Conservation (phyloP, 2,329 filamentous ascomycete species). For the Aureobasidium sp. region DNA sequence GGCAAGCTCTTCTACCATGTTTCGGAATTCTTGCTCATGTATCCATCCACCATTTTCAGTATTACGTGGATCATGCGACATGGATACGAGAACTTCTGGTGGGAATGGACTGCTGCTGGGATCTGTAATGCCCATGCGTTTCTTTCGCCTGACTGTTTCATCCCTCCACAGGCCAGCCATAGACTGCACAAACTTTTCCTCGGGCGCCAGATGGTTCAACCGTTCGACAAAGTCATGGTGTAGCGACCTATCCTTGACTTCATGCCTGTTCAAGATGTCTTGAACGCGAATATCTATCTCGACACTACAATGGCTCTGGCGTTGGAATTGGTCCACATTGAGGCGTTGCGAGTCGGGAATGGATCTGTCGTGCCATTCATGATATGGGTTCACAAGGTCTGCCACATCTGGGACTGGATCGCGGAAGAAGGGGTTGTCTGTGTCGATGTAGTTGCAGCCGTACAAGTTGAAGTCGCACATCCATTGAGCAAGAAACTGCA, state of each 20-base stretch:
- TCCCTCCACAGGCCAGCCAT: slow-evolving; percentile 93
- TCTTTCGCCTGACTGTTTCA: slow-evolving; percentile 72
- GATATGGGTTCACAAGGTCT: slow-evolving; percentile 53
- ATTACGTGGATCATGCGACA: slow-evolving; percentile 75
- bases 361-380: slow-evolving; percentile 74
- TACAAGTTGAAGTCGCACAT: slow-evolving; percentile 99
- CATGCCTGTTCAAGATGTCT: slow-evolving; percentile 74
- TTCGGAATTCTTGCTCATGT: slow-evolving; percentile 76
- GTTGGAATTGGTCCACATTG: slow-evolving; percentile 58
- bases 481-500: slow-evolving; percentile 90
- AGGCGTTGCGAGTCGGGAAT: slow-evolving; percentile 55
- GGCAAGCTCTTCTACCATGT: slow-evolving; percentile 58
- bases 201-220: slow-evolving; percentile 52
- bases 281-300: slow-evolving; percentile 87
- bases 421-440: slow-evolving; percentile 63
- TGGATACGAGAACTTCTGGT: slow-evolving; percentile 72
- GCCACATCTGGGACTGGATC: slow-evolving; percentile 64
- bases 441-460: slow-evolving; percentile 81
- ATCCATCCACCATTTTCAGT: slow-evolving; percentile 77
- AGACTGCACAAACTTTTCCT: slow-evolving; percentile 82
- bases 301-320: slow-evolving; percentile 79
- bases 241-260: slow-evolving; percentile 67
- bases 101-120: slow-evolving; percentile 70
- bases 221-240: slow-evolving; percentile 85
- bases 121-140: slow-evolving; percentile 57